A percentile compares a stretch with the other conserved stretches of the same genome.
These are phyloP conservation scores for Diospyros kaki DNA, from an alignment of 148 eudicot species.

Conservation along the genomic window DNA sequence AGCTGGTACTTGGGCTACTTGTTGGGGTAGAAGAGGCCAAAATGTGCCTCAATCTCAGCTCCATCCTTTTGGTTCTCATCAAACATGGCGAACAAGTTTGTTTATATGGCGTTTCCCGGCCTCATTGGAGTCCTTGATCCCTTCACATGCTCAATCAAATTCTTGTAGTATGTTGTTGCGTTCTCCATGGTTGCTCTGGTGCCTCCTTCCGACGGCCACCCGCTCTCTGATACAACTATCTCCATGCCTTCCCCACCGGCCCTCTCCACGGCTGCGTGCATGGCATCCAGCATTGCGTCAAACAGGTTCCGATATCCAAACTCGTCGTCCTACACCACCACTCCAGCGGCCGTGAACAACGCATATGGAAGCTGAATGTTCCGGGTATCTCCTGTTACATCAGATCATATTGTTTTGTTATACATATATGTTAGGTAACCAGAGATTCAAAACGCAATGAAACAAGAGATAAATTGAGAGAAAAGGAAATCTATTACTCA, in stretches of 20 bases:
- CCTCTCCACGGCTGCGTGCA: slow-evolving; percentile 30
- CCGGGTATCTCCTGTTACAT: neutral
- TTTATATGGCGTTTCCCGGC: slow-evolving; percentile 25
- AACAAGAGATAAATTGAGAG: too few relatives aligned
- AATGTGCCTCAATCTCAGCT: slow-evolving; percentile 16
- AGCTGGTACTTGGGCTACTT: slow-evolving; percentile 14
- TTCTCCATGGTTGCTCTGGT: slow-evolving; percentile 8
- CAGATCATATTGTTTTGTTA: too few relatives aligned
- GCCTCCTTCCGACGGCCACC: slow-evolving; percentile 27
- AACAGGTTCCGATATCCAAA: slow-evolving; percentile 38
- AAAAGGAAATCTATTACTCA: too few relatives aligned
- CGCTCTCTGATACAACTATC: slow-evolving; percentile 45
- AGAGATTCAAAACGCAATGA: too few relatives aligned
- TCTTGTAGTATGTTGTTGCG: slow-evolving; percentile 26
- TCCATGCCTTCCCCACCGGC: slow-evolving; percentile 19
- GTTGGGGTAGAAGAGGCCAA: slow-evolving; percentile 17
- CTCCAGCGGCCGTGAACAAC: slow-evolving; percentile 19
- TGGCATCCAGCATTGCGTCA: slow-evolving; percentile 46
- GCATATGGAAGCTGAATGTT: slow-evolving; percentile 26
- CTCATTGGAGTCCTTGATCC: slow-evolving; percentile 27
- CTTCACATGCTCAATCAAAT: slow-evolving; percentile 30
- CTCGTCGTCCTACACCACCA: slow-evolving; percentile 9
- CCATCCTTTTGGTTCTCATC: slow-evolving; percentile 19
- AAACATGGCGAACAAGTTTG: slow-evolving; percentile 34
- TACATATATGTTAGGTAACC: too few relatives aligned